Base-by-base conservation (phyloP, 768 basidiomycete genomes). In the Cystobasidium ongulense region DNA sequence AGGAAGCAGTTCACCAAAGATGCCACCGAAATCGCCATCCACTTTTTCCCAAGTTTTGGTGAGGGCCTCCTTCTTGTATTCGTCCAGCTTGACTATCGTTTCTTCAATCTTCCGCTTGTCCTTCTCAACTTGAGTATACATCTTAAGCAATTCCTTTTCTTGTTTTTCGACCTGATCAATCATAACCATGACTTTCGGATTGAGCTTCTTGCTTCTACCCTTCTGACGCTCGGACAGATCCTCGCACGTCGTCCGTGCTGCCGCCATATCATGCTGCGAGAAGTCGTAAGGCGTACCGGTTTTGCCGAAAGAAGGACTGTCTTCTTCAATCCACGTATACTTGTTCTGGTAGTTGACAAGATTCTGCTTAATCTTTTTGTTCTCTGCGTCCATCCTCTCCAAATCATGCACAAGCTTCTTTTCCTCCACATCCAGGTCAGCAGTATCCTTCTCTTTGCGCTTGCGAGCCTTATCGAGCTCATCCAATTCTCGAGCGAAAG, bases 11-110 rank as follows among this genome's bases (percentile, higher is more conserved):
- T 99, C 96, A 0, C 88, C 92, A 80, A 99, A 98, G 80, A 99
- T 98, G 11, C 86, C 87, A 8, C 96, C 96, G 80, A 99, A 99
- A 81, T 98, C 94, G 43, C 93, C 86, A 80, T 90, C 89, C 78
- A 99, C 96, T 80, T 95, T 95, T 78, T 89, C 87, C 95, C 96
- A 99, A 0, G 94, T 97, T 82, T 89, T 94, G 81, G 88, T 87
- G 64, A 98, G 83, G 0, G 96, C 91, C 76, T 95, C 93, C 33
- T 90, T 86, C 83, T 99, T 99, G 81, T 95, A 92, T 61, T 87
- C 85, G 80, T 98, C 95, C 11, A 98, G 87, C 79, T 96, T 90
- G 35, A 86, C 88, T 74, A 99, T 94, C 0, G 93, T 97, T 72
- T 88, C 87, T 78, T 96, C 92, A 63, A 99, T 98, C 84, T 95